A percentile compares a stretch with the other conserved stretches of the same genome.
phyloP scores from a whole-genome alignment of 2,329 filamentous ascomycete species.

The Cordyceps javanica region DNA sequence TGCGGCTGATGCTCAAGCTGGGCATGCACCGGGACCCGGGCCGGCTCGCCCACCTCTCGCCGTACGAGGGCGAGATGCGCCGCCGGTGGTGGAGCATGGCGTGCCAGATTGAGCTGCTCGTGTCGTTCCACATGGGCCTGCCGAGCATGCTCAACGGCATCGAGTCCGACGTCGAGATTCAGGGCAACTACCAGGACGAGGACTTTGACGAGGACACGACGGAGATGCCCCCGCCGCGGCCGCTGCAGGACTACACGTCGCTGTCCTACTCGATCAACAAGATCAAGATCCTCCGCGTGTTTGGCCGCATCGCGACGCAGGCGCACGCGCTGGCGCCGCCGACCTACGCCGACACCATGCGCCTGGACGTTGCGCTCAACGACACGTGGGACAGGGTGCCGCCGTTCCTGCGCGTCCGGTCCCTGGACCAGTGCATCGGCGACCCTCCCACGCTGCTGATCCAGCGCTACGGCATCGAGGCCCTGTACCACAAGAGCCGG shows the following conservation, averaged over 20 bases:
- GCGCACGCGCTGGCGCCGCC: constrained; percentile 43
- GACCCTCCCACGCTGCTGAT: constrained; percentile 42
- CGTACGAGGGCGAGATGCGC: constrained; percentile 50
- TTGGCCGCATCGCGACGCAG: constrained; percentile 43
- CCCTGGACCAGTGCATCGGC: constrained; percentile 42
- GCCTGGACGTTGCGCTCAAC: constrained; percentile 39
- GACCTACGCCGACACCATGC: constrained; percentile 42
- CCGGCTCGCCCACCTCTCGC: constrained; percentile 42
- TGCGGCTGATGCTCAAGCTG: constrained; percentile 53
- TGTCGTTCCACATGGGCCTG: constrained; percentile 62
- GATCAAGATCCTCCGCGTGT: constrained; percentile 39
- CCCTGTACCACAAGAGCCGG: constrained; percentile 48
- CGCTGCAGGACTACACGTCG: constrained; percentile 52
- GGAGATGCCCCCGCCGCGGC: constrained; percentile 50
- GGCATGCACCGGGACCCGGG: constrained; percentile 51
- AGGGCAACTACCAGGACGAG: constrained; percentile 58
- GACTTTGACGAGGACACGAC: constrained; percentile 54
- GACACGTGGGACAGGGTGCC: constrained; percentile 42
- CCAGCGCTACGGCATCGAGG: constrained; percentile 46
- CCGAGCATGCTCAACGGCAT: constrained; percentile 59
- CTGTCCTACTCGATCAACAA: constrained; percentile 51
- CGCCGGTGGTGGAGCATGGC: constrained; percentile 48
- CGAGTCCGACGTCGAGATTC: constrained; percentile 56
- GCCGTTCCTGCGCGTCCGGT: constrained; percentile 39
- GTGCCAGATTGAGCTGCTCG: constrained; percentile 55